phyloP scores from a whole-genome alignment of 345 rosid species.

The Syzygium aromaticum region DNA sequence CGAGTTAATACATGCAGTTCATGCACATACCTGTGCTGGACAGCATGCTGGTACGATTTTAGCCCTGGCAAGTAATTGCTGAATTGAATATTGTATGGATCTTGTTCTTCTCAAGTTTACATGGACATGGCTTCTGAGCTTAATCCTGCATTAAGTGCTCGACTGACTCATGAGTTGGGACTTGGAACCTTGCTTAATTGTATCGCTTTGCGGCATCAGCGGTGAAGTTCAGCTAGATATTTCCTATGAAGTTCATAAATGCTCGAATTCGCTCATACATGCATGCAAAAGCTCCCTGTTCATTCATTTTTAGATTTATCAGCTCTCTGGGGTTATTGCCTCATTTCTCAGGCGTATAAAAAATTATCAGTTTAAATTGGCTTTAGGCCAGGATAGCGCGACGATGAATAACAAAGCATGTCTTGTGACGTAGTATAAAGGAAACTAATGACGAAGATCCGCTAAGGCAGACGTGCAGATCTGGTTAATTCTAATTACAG shows the following conservation, averaged over 20 bases:
- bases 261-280: not conserved
- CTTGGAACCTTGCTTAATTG: not conserved
- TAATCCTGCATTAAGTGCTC: not conserved
- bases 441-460: not conserved
- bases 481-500: not conserved
- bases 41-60: not conserved
- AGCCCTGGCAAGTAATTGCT: not conserved
- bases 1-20: not conserved
- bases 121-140: not conserved
- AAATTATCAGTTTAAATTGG: not conserved
- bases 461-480: not conserved
- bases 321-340: not conserved
- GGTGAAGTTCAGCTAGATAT: not conserved
- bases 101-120: not conserved
- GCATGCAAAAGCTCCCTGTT: not conserved
- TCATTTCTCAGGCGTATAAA: not conserved
- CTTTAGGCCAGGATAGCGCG: too few relatives aligned
- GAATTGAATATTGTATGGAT: not conserved
- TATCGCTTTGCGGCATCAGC: not conserved
- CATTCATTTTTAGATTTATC: not conserved
- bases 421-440: not conserved
- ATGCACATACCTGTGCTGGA: not conserved
- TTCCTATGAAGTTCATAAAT: not conserved
- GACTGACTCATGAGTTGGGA: not conserved
- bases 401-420: not conserved